phyloP scores from a whole-genome alignment of 1,139 yeast species.

The Komagataea norvegica region DNA sequence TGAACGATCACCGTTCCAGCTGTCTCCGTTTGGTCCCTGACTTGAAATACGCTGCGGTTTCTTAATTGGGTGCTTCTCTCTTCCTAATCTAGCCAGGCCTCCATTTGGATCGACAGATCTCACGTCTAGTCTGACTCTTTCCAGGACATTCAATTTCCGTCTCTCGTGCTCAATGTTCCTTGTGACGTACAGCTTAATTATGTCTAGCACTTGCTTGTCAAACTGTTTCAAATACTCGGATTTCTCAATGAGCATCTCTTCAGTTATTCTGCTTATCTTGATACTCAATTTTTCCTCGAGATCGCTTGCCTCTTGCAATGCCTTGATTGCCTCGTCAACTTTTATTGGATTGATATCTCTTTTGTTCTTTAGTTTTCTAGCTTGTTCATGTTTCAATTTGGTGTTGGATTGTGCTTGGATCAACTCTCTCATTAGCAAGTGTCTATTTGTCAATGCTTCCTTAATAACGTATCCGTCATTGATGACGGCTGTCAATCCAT shows the following conservation, averaged over 20 bases:
- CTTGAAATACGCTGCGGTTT: slow-evolving; percentile 30
- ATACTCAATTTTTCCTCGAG: slow-evolving; percentile 68
- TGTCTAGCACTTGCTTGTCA: slow-evolving; percentile 48
- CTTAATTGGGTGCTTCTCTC: slow-evolving; percentile 53
- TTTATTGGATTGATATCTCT: slow-evolving; percentile 78
- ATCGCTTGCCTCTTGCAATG: slow-evolving; percentile 76
- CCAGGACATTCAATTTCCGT: slow-evolving; percentile 70
- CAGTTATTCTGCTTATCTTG: slow-evolving; percentile 78
- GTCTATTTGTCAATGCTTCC: slow-evolving; percentile 90
- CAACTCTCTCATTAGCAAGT: slow-evolving; percentile 84
- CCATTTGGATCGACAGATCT: slow-evolving; percentile 75
- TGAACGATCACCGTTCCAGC: slow-evolving; percentile 56
- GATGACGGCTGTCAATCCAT: slow-evolving; percentile 59
- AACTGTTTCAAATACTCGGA: slow-evolving; percentile 51
- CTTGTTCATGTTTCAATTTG: slow-evolving; percentile 63
- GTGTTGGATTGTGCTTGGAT: slow-evolving; percentile 74
- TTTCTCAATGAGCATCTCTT: slow-evolving; percentile 77
- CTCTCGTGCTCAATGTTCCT: slow-evolving; percentile 84
- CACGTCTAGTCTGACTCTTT: slow-evolving; percentile 66
- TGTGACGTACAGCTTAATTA: slow-evolving; percentile 58
- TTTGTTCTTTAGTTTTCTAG: slow-evolving; percentile 69
- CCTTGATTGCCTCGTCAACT: slow-evolving; percentile 83
- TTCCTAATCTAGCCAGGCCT: slow-evolving; percentile 77
- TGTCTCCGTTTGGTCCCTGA: slow-evolving; percentile 54
- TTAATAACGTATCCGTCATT: slow-evolving; percentile 83